A percentile compares a stretch with the other conserved stretches of the same genome.
phyloP scores from a whole-genome alignment of 164 flowering plant species.

The Pachysandra terminalis region DNA sequence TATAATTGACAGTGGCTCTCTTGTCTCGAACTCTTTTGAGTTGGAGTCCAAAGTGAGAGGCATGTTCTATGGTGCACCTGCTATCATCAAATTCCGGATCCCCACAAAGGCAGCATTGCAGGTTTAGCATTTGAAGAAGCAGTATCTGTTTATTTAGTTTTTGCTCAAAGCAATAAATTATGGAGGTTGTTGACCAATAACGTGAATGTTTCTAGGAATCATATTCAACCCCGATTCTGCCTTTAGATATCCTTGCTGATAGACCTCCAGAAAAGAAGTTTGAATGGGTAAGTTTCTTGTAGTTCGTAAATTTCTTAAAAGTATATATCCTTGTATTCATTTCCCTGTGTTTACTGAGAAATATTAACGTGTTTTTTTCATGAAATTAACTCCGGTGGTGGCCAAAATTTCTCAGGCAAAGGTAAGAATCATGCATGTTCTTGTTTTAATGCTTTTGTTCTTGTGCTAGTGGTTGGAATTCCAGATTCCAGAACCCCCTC shows the following conservation, averaged over 20 bases:
- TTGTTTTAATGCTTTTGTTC: background rate
- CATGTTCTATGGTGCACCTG: constrained; percentile 66
- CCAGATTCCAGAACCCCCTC: too few relatives aligned
- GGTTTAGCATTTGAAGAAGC: constrained; percentile 34
- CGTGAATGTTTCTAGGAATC: constrained; percentile 49
- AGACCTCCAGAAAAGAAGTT: constrained; percentile 75
- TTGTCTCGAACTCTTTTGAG: constrained; percentile 73
- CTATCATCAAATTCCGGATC: constrained; percentile 73
- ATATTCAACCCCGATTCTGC: constrained; percentile 72
- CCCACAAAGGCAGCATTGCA: constrained; percentile 80
- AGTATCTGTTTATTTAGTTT: background rate
- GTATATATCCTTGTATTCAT: background rate
- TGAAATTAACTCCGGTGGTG: constrained; percentile 2
- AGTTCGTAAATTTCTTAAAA: background rate
- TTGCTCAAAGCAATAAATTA: background rate
- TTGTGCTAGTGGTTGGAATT: too few relatives aligned
- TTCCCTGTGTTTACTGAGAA: constrained; percentile 7
- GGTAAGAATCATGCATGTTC: constrained; percentile 38
- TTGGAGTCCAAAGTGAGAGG: constrained; percentile 69
- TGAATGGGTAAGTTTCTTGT: constrained; percentile 54
- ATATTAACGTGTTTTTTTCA: too few relatives aligned
- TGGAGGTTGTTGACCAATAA: constrained; percentile 6
- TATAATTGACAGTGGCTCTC: constrained; percentile 53
- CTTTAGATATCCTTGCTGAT: constrained; percentile 84
- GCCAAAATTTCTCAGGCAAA: constrained; percentile 53